phyloP scores from a whole-genome alignment of 1,284 basidiomycete species.

The Pascua sp. region DNA sequence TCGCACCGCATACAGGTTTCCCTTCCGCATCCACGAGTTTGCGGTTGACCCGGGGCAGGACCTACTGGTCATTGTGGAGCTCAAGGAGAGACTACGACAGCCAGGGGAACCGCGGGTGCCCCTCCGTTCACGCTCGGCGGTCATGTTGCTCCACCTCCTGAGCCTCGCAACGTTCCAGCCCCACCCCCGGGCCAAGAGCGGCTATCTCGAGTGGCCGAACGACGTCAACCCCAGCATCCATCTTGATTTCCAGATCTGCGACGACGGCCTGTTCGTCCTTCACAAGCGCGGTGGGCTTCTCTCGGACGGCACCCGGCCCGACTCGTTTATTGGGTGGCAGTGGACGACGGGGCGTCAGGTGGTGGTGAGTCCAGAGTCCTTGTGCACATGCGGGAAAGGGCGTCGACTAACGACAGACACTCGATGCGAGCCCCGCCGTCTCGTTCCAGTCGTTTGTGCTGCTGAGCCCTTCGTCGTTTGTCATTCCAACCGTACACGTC shows the following conservation, averaged over 20 bases:
- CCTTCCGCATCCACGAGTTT: conserved; percentile 43
- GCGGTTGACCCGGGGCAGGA: conserved; percentile 49
- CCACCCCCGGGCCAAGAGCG: conserved; percentile 36
- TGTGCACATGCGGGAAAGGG: not conserved
- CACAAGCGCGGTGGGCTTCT: conserved; percentile 10
- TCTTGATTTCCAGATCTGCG: conserved; percentile 46
- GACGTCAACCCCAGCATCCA: conserved; percentile 10
- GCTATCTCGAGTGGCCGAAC: conserved; percentile 29
- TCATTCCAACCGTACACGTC: conserved; percentile 32
- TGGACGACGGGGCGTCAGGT: conserved; percentile 28
- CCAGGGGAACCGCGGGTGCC: conserved; percentile 21
- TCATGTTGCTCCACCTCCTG: conserved; percentile 38
- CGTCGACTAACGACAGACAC: conserved; percentile 7
- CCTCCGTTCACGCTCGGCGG: not conserved
- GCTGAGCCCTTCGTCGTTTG: conserved; percentile 37
- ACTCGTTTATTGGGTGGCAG: conserved; percentile 42
- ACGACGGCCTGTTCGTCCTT: conserved; percentile 45
- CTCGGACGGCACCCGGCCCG: conserved; percentile 2
- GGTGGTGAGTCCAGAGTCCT: conserved; percentile 21
- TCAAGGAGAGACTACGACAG: not conserved
- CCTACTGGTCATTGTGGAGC: conserved; percentile 40
- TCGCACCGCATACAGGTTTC: conserved; percentile 23
- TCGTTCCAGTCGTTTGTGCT: conserved; percentile 40
- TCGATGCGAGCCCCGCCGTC: conserved; percentile 23
- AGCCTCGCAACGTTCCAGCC: conserved; percentile 40